phyloP scores from a whole-genome alignment of 805 yeast species.

The Candida xiaguanensis region DNA sequence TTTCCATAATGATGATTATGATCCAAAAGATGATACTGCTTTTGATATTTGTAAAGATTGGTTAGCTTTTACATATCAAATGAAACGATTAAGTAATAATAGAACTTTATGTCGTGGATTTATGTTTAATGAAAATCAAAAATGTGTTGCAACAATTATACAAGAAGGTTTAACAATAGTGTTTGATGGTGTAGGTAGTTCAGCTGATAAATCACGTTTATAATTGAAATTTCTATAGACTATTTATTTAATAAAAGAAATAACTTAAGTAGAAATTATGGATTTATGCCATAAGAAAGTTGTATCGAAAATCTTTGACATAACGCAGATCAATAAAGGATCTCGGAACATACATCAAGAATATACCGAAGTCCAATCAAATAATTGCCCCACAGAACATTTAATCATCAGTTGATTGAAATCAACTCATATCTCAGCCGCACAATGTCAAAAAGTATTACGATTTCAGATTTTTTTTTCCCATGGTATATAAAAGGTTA shows the following conservation, averaged over 20 bases:
- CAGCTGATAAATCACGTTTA: constrained; percentile 10
- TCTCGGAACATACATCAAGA: too few species aligned
- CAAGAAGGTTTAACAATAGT: constrained; percentile 40
- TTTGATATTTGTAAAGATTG: constrained; percentile 34
- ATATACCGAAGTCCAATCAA: too few species aligned
- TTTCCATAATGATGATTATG: constrained; percentile 30
- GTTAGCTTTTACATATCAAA: constrained; percentile 35
- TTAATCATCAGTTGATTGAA: too few species aligned
- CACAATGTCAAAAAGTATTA: not conserved
- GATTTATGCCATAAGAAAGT: too few species aligned
- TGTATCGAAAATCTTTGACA: too few species aligned
- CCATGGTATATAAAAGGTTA: not conserved
- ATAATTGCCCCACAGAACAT: too few species aligned
- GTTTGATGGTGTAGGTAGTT: constrained; percentile 22
- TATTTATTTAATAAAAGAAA: too few species aligned
- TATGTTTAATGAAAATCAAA: constrained; percentile 27
- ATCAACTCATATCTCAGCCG: too few species aligned
- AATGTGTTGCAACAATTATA: constrained; percentile 34
- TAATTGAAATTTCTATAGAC: not conserved
- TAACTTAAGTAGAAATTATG: too few species aligned
- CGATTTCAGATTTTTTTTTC: not conserved
- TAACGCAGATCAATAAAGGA: too few species aligned
- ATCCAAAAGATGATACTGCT: constrained; percentile 12
- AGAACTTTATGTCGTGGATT: constrained; percentile 37
- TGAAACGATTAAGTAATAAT: constrained; percentile 29